Percentiles rank a stretch among this genome's conserved stretches.
These are phyloP conservation scores for Lotus japonicus DNA, from an alignment of 306 rosid species.

Conservation along the genomic window DNA sequence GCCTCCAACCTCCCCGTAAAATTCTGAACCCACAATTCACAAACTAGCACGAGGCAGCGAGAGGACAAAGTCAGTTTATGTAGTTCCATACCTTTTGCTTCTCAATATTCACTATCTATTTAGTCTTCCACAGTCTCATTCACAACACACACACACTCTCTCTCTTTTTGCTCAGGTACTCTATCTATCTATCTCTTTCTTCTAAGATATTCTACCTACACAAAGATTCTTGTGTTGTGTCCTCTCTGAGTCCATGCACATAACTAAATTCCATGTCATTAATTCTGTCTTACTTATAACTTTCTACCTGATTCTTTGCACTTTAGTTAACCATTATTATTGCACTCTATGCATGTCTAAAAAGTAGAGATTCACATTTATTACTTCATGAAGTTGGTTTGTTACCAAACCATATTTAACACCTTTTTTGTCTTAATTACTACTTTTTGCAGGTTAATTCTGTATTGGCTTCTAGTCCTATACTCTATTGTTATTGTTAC, in stretches of 20 bases:
- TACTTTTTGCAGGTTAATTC: not conserved
- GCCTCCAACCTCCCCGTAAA: constrained; percentile 26
- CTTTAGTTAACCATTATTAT: too few relatives aligned
- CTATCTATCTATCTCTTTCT: not conserved
- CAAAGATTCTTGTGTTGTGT: not conserved
- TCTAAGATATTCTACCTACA: too few relatives aligned
- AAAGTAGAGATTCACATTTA: too few relatives aligned
- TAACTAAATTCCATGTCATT: too few relatives aligned
- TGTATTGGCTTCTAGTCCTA: not conserved
- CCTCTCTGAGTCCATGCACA: too few relatives aligned
- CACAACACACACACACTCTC: not conserved
- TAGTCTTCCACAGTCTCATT: not conserved
- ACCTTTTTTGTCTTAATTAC: not conserved
- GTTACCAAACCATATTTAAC: not conserved
- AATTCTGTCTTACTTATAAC: too few relatives aligned
- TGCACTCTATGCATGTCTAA: too few relatives aligned
- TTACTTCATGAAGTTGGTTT: too few relatives aligned
- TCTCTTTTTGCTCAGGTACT: not conserved
- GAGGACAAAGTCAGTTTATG: constrained; percentile 16
- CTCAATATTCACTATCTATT: not conserved
- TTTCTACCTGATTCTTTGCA: too few relatives aligned
- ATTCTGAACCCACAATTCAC: constrained; percentile 29
- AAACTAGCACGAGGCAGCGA: not conserved
- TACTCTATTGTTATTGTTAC: not conserved
- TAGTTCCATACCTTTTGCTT: too few relatives aligned